Evolutionary conservation across 768 basidiomycete species (phyloP).

Genomic region (Agaricus sinodeliciosus): DNA sequence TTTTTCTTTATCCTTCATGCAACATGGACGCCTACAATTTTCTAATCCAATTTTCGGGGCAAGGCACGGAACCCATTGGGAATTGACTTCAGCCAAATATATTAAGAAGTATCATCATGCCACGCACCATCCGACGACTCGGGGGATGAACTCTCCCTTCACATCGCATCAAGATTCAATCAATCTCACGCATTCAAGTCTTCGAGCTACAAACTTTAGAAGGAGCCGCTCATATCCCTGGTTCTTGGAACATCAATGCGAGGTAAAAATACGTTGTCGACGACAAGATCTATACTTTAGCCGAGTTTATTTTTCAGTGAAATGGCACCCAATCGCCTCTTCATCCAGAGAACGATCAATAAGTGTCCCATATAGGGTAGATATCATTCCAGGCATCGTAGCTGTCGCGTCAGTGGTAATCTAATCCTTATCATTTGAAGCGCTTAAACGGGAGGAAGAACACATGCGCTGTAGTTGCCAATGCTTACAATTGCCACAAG

Average conservation of each 20-base stretch:
- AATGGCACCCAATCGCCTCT: too few species aligned
- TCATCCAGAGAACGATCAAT: too few species aligned
- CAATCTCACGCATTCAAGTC: background rate
- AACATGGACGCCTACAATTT: background rate
- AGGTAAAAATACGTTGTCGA: background rate
- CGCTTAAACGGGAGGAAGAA: too few species aligned
- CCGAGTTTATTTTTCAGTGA: background rate
- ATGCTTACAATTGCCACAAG: too few species aligned
- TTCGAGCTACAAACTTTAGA: background rate
- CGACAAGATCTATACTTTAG: background rate
- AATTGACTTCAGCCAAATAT: background rate
- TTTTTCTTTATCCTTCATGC: background rate
- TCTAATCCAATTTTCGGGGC: background rate
- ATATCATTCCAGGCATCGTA: background rate
- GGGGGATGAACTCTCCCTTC: background rate
- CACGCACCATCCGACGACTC: background rate
- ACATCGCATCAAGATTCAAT: background rate
- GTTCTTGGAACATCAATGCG: background rate
- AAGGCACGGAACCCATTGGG: background rate
- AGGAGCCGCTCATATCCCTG: background rate
- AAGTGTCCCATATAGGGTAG: too few species aligned
- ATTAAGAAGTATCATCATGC: background rate
- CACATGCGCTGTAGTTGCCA: too few species aligned
- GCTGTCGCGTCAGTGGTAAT: background rate
- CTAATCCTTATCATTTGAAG: too few species aligned